A percentile compares a stretch with the other conserved stretches of the same genome.
Evolutionary conservation across 2,329 filamentous ascomycete species (phyloP).

Genomic region (Stagonosporopsis rhizophila): DNA sequence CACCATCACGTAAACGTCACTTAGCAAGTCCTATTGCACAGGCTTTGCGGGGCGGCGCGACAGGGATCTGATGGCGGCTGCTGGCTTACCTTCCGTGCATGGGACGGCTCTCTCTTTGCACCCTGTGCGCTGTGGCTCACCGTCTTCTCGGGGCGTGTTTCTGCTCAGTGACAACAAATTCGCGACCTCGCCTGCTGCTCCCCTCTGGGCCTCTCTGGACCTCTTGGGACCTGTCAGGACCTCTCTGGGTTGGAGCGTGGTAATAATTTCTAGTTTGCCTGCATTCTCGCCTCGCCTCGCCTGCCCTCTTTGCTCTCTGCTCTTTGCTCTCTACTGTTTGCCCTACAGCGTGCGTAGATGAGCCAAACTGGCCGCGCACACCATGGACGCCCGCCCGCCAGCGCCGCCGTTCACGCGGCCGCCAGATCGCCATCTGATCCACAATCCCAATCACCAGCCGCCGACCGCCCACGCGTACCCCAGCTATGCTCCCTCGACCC

Average conservation of each 20-base stretch:
- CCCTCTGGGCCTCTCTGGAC: neutral
- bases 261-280: too few species aligned
- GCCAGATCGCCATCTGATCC: constrained; percentile 53
- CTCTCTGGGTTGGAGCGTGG: too few species aligned
- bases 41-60: constrained; percentile 14
- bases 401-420: constrained; percentile 50
- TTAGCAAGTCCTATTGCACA: neutral
- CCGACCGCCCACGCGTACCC: constrained; percentile 35
- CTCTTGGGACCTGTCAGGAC: too few species aligned
- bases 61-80: constrained; percentile 17
- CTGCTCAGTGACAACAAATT: neutral
- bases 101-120: constrained; percentile 12
- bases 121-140: constrained; percentile 19
- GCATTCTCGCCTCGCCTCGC: neutral
- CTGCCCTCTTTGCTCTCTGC: neutral
- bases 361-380: constrained; percentile 20
- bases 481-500: constrained; percentile 46
- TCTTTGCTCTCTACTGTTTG: neutral
- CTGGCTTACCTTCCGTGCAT: constrained; percentile 16
- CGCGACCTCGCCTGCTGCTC: neutral
- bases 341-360: constrained; percentile 21
- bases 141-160: constrained; percentile 24
- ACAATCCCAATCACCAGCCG: constrained; percentile 64
- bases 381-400: constrained; percentile 49
- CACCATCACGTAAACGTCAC: constrained; percentile 17